Base-by-base conservation (phyloP, 495 filamentous ascomycete species). In the Daldinia concentrica region DNA sequence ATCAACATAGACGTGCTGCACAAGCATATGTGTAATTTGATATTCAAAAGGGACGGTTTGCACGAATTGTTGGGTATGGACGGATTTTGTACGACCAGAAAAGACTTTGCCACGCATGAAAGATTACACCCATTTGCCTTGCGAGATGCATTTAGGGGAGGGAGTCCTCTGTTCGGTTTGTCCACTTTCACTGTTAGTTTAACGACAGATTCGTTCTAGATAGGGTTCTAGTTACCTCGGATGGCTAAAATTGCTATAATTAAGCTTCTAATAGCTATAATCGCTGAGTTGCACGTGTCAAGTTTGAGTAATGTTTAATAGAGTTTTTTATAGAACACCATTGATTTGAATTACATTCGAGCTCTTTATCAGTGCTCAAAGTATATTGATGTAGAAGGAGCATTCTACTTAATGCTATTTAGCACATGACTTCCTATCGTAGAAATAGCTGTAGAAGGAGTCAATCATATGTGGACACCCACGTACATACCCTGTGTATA, bases 21-120 rank as follows among this genome's bases (percentile, higher is more conserved):
- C 79, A 73, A 78, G 77, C 73, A 78, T 74, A 59, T 74, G 74
- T 78, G 78, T 81, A 81, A 80, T 78, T 79, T 77, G 79, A 79
- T 73, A 77, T 64, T 75, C 73, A 80, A 78, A 69, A 71, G 66
- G 57, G 73, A 64, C 32, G 27, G 62, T 50, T 75, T 68, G 32
- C 59, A 54, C 66, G 64, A 70, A 55, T 58, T 32, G 62, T 74
- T 76, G 68, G 76, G 65, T 66, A 66, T 58, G 17, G 27, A 19
- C 57, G 55, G 65, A 36, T 69, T 66, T 59, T 78, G 76, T 78
- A 78, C 67, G 68, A 76, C 67, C 61, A 78, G 64, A 62, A 72
- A 73, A 62, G 63, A 76, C 62, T 77, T 71, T 66, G 63, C 69
- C 61, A 73, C 64, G 60, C 61, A 72, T 74, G 75, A 58, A 65